A percentile compares a stretch with the other conserved stretches of the same genome.
Conservation (phyloP, 441 rosid genomes). For the Populus hybrid region DNA sequence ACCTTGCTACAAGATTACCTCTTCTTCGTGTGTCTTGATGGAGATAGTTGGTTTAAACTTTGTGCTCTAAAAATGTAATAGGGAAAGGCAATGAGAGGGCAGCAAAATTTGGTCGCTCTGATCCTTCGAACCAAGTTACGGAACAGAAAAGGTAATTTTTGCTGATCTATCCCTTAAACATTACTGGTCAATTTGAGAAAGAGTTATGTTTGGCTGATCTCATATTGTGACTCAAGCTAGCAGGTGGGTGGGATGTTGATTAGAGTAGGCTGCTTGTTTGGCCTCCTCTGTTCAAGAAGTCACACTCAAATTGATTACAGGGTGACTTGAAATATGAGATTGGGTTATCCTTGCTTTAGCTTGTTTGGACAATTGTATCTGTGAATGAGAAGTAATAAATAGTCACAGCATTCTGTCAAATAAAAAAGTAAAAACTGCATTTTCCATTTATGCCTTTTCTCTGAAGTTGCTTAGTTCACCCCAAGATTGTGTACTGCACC, state of each 20-base stretch:
- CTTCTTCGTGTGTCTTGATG: not conserved
- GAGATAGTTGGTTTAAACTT: not conserved
- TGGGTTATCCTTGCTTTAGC: not conserved
- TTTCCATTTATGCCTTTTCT: not conserved
- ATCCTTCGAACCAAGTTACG: conserved; percentile 27
- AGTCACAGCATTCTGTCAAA: not conserved
- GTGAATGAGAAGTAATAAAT: not conserved
- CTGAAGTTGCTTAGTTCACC: not conserved
- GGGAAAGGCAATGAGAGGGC: conserved; percentile 41
- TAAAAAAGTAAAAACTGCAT: no score
- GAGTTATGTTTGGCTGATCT: not conserved
- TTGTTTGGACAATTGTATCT: not conserved
- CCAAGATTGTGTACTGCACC: not conserved
- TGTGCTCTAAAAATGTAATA: conserved; percentile 17
- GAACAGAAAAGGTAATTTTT: conserved; percentile 52
- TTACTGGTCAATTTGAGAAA: not conserved
- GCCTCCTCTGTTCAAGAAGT: not conserved
- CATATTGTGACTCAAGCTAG: not conserved
- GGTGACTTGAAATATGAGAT: not conserved
- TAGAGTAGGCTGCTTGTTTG: not conserved
- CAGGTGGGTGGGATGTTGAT: not conserved
- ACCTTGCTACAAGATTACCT: not conserved
- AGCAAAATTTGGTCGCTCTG: conserved; percentile 25
- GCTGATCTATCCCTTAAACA: conserved; percentile 1
- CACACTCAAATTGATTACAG: not conserved